Conservation (phyloP, 768 basidiomycete genomes). For the Amanita rubescens region DNA sequence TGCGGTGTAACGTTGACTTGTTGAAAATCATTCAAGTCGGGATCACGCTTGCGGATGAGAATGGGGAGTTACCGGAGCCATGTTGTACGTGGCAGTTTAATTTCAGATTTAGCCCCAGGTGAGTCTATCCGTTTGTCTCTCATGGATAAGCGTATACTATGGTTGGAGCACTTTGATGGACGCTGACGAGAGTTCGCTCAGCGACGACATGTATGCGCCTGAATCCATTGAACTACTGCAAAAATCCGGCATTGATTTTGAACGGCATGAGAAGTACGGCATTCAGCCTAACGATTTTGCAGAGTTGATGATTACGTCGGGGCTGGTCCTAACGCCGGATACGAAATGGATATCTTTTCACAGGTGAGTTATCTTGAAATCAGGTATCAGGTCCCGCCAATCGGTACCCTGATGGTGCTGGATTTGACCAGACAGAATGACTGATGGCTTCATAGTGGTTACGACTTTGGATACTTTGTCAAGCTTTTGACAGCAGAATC, state of each 20-base stretch:
- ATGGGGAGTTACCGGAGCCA: constrained; percentile 87
- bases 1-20: constrained; percentile 98
- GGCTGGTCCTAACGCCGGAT: constrained; percentile 81
- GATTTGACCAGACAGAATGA: background rate
- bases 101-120: constrained; percentile 89
- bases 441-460: constrained; percentile 54
- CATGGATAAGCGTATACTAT: background rate
- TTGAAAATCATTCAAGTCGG: constrained; percentile 98
- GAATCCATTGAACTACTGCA: constrained; percentile 92
- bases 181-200: constrained; percentile 21
- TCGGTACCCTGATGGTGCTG: too few species aligned
- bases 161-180: too few species aligned
- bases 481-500: constrained; percentile 85
- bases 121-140: constrained; percentile 21
- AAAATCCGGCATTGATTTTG: constrained; percentile 94
- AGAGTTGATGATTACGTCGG: constrained; percentile 94
- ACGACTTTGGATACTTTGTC: constrained; percentile 98
- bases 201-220: constrained; percentile 98
- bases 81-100: constrained; percentile 99
- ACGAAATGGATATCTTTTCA: constrained; percentile 98
- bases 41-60: constrained; percentile 88
- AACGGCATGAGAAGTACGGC: constrained; percentile 86
- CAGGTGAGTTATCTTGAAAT: constrained; percentile 48
- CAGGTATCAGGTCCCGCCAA: background rate
- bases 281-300: constrained; percentile 93